These are phyloP conservation scores for Penicillium tannophilum DNA, from an alignment of 495 filamentous ascomycete genomes.

Conservation along the genomic window DNA sequence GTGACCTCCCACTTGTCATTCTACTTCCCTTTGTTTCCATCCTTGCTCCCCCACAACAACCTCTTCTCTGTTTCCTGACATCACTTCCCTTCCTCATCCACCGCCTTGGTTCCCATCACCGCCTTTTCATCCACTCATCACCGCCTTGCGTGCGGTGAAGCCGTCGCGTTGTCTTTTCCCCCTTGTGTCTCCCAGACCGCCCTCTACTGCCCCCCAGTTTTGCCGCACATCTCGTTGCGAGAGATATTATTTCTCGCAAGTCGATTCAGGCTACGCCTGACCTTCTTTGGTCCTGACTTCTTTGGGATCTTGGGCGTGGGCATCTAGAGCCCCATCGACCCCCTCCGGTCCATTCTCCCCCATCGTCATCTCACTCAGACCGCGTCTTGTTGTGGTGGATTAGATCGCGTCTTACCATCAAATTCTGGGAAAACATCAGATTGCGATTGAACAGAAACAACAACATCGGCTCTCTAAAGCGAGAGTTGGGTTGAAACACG, in stretches of 20 bases:
- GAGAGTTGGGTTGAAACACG: neutral
- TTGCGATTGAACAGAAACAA: constrained; percentile 1
- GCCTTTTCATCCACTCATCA: constrained; percentile 38
- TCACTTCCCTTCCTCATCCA: constrained; percentile 24
- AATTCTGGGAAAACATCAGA: constrained; percentile 1
- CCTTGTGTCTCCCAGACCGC: constrained; percentile 42
- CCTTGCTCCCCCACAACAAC: neutral
- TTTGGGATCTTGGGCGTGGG: constrained; percentile 2
- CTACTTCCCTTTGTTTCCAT: neutral
- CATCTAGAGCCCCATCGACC: constrained; percentile 2
- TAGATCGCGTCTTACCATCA: constrained; percentile 9
- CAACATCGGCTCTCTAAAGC: neutral
- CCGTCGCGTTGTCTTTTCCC: constrained; percentile 27
- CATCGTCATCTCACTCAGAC: neutral
- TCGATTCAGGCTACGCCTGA: constrained; percentile 13
- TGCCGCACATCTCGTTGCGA: constrained; percentile 32
- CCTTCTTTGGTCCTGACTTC: neutral
- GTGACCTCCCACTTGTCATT: neutral
- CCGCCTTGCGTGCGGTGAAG: constrained; percentile 54
- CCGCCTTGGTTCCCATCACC: constrained; percentile 41
- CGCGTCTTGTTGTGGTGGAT: constrained; percentile 8
- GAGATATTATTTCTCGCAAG: constrained; percentile 12
- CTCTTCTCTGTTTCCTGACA: constrained; percentile 5
- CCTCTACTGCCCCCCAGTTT: constrained; percentile 41
- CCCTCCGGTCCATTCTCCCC: constrained; percentile 1